Evolutionary conservation across 2,329 filamentous ascomycete species (phyloP).

Genomic region (Ophiostoma ulmi): DNA sequence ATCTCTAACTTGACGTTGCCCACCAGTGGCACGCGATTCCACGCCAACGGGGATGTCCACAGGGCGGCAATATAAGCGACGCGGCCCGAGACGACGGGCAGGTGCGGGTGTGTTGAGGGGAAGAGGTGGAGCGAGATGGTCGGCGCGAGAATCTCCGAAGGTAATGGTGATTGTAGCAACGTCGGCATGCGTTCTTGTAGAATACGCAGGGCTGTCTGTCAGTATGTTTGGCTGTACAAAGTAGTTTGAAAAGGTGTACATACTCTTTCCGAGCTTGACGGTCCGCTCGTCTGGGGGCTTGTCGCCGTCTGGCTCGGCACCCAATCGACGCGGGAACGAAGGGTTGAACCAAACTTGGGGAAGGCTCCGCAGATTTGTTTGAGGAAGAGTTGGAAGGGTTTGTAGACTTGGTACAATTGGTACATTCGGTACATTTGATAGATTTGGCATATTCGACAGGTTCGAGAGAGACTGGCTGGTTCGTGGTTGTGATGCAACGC

Average conservation of each 20-base stretch:
- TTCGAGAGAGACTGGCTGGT: not conserved
- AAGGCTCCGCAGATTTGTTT: conserved; percentile 29
- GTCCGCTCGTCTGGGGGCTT: conserved; percentile 49
- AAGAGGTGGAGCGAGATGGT: conserved; percentile 67
- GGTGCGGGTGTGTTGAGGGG: conserved; percentile 74
- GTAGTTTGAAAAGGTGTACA: conserved; percentile 29
- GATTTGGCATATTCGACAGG: not conserved
- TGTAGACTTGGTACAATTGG: conserved; percentile 14
- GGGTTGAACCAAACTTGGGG: conserved; percentile 44
- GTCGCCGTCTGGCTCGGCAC: conserved; percentile 15
- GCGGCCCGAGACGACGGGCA: conserved; percentile 85
- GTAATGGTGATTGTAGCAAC: conserved; percentile 60
- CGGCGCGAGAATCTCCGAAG: conserved; percentile 71
- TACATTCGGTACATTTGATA: not conserved
- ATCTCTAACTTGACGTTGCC: conserved; percentile 87
- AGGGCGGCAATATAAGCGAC: conserved; percentile 89
- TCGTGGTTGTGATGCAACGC: conserved; percentile 15
- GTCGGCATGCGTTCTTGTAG: conserved; percentile 63
- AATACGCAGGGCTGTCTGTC: conserved; percentile 52
- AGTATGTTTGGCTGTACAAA: not conserved
- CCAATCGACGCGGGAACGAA: conserved; percentile 31
- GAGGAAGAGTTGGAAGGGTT: conserved; percentile 18
- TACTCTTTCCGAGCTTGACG: conserved; percentile 59
- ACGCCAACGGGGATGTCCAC: conserved; percentile 93
- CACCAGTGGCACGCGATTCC: conserved; percentile 86